phyloP scores from a whole-genome alignment of 1,139 yeast genomes.

The Kodamaea suecica region DNA sequence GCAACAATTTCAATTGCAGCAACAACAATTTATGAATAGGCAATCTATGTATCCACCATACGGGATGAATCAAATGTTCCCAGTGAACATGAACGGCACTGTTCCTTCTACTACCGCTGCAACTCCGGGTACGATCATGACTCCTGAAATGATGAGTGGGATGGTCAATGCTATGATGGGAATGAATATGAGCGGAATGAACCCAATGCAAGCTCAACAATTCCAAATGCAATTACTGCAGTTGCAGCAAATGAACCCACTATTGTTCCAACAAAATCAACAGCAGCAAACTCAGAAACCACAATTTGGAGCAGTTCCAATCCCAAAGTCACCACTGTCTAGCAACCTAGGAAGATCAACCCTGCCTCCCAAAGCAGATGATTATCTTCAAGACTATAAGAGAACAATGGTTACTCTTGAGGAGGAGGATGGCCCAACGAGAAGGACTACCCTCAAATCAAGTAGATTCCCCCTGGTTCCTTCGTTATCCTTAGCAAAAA shows the following conservation, averaged over 20 bases:
- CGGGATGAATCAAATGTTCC: slow-evolving; percentile 7
- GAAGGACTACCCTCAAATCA: slow-evolving; percentile 35
- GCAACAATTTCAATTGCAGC: slow-evolving; percentile 6
- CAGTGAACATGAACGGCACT: slow-evolving; percentile 1
- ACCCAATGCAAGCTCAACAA: slow-evolving; percentile 12
- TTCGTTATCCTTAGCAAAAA: slow-evolving; percentile 13
- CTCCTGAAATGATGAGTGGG: slow-evolving; percentile 1
- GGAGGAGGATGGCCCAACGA: slow-evolving; percentile 24
- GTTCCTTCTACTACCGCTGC: background rate
- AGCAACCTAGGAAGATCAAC: background rate
- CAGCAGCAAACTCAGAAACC: slow-evolving; percentile 3
- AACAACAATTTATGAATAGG: slow-evolving; percentile 12
- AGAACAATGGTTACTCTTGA: slow-evolving; percentile 9
- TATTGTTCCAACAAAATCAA: slow-evolving; percentile 5
- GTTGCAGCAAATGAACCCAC: slow-evolving; percentile 14
- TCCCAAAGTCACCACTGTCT: slow-evolving; percentile 1
- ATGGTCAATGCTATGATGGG: slow-evolving; percentile 5
- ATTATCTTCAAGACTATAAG: slow-evolving; percentile 9
- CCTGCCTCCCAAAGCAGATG: slow-evolving; percentile 6
- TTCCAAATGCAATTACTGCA: slow-evolving; percentile 12
- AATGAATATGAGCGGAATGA: slow-evolving; percentile 11
- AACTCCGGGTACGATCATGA: slow-evolving; percentile 5
- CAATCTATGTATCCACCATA: slow-evolving; percentile 9
- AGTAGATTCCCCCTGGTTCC: slow-evolving; percentile 42
- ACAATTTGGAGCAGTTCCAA: slow-evolving; percentile 1